phyloP scores from a whole-genome alignment of 345 rosid genomes.

The Diplotaxis tenuifolia region DNA sequence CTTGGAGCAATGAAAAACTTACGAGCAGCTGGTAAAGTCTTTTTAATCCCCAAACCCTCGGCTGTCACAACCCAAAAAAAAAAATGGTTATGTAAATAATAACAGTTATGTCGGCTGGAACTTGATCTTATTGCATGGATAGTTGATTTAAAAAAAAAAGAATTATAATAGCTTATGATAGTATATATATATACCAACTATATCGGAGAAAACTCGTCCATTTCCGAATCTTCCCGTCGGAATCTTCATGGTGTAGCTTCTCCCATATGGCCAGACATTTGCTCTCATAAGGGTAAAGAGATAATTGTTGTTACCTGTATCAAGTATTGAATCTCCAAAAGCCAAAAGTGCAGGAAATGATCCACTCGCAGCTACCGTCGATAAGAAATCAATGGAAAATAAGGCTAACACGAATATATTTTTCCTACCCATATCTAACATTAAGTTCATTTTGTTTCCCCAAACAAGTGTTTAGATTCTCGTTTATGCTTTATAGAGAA shows the following conservation, averaged over 20 bases:
- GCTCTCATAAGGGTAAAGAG: constrained; percentile 41
- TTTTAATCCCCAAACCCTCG: constrained; percentile 31
- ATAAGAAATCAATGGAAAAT: constrained; percentile 6
- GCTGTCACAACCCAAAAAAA: constrained; percentile 18
- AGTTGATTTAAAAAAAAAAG: neutral
- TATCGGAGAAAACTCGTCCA: constrained; percentile 58
- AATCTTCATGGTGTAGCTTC: constrained; percentile 34
- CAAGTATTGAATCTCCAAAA: constrained; percentile 68
- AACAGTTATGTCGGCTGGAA: neutral
- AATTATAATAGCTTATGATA: neutral
- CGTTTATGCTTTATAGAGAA: constrained; percentile 8
- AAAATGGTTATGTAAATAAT: neutral
- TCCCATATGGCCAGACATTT: constrained; percentile 60
- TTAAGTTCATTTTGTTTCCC: constrained; percentile 4
- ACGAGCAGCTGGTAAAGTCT: constrained; percentile 26
- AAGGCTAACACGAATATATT: constrained; percentile 15
- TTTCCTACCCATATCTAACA: constrained; percentile 4
- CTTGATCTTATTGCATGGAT: neutral
- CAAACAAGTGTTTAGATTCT: neutral
- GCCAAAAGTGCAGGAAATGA: constrained; percentile 46
- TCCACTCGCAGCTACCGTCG: constrained; percentile 9
- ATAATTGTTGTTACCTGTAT: constrained; percentile 65
- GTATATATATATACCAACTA: constrained; percentile 40
- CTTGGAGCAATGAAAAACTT: constrained; percentile 5
- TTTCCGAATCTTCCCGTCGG: constrained; percentile 66